phyloP scores from a whole-genome alignment of 345 rosid species.

The Populus simonii region DNA sequence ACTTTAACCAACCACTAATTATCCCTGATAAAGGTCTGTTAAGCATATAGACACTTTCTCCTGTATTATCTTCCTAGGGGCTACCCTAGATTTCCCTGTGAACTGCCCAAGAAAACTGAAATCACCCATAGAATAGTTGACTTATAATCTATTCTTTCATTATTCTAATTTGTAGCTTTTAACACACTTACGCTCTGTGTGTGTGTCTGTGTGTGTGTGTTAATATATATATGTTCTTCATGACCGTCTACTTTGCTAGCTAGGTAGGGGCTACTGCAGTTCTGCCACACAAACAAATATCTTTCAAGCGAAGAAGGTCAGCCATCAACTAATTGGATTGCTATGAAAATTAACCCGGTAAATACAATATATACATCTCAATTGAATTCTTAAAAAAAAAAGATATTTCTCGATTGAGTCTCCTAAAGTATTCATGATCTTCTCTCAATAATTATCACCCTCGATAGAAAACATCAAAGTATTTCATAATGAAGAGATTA shows the following conservation, averaged over 20 bases:
- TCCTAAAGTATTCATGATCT: not conserved
- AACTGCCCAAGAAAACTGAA: conserved; percentile 72
- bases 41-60: too few species aligned
- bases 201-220: too few species aligned
- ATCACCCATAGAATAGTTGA: conserved; percentile 33
- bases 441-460: not conserved
- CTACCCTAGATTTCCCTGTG: conserved; percentile 44
- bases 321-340: not conserved
- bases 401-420: not conserved
- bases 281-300: not conserved
- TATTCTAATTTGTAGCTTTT: not conserved
- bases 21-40: too few species aligned
- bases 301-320: not conserved
- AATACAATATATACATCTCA: not conserved
- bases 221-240: not conserved
- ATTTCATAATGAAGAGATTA: not conserved
- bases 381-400: not conserved
- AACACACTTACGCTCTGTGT: not conserved
- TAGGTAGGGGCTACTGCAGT: not conserved
- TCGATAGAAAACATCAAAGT: too few species aligned
- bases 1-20: too few species aligned
- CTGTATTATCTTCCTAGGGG: conserved; percentile 19
- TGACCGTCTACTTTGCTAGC: not conserved
- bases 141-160: conserved; percentile 14
- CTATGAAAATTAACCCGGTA: not conserved